Evolutionary conservation across 1,139 yeast genomes (phyloP).

Genomic region (Yamadazyma dendronema): DNA sequence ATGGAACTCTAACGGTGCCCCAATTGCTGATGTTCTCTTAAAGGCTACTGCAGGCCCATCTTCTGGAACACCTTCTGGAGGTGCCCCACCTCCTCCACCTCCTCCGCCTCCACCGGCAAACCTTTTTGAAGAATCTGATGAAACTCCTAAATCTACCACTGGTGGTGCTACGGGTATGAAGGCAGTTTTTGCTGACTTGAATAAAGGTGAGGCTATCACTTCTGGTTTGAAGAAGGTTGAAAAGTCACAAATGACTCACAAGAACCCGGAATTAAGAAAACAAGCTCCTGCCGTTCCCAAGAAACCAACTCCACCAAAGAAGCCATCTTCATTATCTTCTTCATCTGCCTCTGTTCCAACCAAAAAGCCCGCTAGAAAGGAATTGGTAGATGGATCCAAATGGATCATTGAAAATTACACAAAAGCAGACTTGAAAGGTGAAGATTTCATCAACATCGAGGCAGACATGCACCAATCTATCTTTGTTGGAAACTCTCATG

Average conservation of each 20-base stretch:
- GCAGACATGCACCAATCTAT: conserved; percentile 87
- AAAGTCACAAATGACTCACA: conserved; percentile 91
- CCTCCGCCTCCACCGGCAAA: conserved; percentile 77
- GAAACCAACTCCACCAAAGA: conserved; percentile 66
- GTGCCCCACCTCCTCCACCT: conserved; percentile 23
- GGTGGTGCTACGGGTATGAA: conserved; percentile 56
- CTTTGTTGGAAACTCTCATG: conserved; percentile 77
- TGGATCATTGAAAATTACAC: conserved; percentile 88
- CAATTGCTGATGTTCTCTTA: conserved; percentile 35
- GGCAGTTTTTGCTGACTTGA: conserved; percentile 91
- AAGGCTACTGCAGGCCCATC: conserved; percentile 11
- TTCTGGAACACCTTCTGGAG: conserved; percentile 24
- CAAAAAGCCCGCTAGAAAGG: conserved; percentile 69
- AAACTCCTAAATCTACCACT: conserved; percentile 18
- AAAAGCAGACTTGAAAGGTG: conserved; percentile 37
- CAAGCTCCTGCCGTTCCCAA: conserved; percentile 41
- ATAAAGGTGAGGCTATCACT: conserved; percentile 81
- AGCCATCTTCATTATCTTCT: conserved; percentile 59
- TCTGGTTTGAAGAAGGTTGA: conserved; percentile 88
- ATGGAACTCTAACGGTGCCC: conserved; percentile 63
- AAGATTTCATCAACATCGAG: conserved; percentile 60
- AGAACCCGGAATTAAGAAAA: conserved; percentile 78
- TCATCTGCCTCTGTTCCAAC: conserved; percentile 21
- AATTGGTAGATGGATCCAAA: conserved; percentile 73
- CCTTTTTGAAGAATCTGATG: conserved; percentile 43